Percentiles rank a stretch among this genome's conserved stretches.
These are phyloP conservation scores for Aspergillus neotritici DNA, from an alignment of 2,329 filamentous ascomycete species.

Conservation along the genomic window DNA sequence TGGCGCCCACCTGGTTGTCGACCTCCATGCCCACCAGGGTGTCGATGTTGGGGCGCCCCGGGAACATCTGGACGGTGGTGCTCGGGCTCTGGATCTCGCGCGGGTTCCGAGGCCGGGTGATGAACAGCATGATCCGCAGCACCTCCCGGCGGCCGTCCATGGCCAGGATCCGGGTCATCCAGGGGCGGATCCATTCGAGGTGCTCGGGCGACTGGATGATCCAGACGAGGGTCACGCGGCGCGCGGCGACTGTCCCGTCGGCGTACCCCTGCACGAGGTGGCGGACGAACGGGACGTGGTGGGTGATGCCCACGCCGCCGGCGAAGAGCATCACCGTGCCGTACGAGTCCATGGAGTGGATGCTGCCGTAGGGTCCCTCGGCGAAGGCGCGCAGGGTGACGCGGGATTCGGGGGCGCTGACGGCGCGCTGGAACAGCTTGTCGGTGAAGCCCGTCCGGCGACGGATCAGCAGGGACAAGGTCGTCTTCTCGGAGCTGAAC, in stretches of 20 bases:
- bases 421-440: constrained; percentile 67
- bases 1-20: constrained; percentile 74
- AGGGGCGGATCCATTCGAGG: constrained; percentile 88
- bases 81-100: constrained; percentile 73
- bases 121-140: constrained; percentile 79
- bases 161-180: constrained; percentile 69
- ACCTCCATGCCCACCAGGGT: constrained; percentile 78
- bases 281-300: constrained; percentile 82
- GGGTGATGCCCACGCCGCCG: constrained; percentile 89
- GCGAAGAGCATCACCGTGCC: constrained; percentile 87
- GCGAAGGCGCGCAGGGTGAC: constrained; percentile 66
- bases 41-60: constrained; percentile 77
- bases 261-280: constrained; percentile 67
- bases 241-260: constrained; percentile 68
- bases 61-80: constrained; percentile 82
- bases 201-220: constrained; percentile 84
- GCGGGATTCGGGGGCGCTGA: constrained; percentile 46
- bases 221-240: constrained; percentile 81
- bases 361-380: constrained; percentile 83
- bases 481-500: constrained; percentile 46
- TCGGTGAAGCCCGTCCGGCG: constrained; percentile 85
- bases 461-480: constrained; percentile 76
- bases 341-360: constrained; percentile 84
- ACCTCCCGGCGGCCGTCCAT: constrained; percentile 78
- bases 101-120: constrained; percentile 80